Evolutionary conservation across 371 early-diverging fungal species (phyloP).

Genomic region (Mucor sp.): DNA sequence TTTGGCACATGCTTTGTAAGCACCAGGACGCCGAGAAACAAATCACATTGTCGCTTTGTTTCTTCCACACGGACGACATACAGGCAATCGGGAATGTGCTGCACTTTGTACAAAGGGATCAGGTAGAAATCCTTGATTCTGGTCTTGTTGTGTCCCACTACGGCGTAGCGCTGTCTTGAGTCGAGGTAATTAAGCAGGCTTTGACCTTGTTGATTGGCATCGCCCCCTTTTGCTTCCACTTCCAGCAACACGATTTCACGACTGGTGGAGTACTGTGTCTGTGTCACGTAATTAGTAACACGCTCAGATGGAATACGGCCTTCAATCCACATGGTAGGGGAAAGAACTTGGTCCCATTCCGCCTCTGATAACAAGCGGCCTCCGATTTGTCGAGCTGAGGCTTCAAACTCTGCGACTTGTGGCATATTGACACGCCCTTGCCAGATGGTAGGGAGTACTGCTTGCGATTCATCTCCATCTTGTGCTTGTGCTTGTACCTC

Average conservation of each 20-base stretch:
- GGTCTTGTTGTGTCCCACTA: constrained; percentile 66
- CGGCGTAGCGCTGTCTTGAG: constrained; percentile 64
- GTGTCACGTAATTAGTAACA: constrained; percentile 59
- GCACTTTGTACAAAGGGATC: constrained; percentile 57
- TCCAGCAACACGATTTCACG: constrained; percentile 67
- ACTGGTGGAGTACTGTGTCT: constrained; percentile 52
- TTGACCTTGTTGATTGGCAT: constrained; percentile 32
- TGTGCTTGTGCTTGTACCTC: background rate
- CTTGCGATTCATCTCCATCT: constrained; percentile 2
- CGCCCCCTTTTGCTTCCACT: constrained; percentile 34
- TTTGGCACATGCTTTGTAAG: constrained; percentile 36
- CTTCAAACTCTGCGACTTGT: constrained; percentile 63
- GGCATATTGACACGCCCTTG: constrained; percentile 71
- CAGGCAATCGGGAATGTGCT: constrained; percentile 58
- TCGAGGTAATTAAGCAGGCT: constrained; percentile 63
- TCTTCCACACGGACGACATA: constrained; percentile 49
- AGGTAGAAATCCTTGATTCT: constrained; percentile 78
- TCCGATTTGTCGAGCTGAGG: constrained; percentile 63
- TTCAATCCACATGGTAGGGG: constrained; percentile 64
- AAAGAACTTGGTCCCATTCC: constrained; percentile 64
- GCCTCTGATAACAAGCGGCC: constrained; percentile 47
- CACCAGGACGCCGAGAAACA: constrained; percentile 58
- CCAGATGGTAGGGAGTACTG: constrained; percentile 56
- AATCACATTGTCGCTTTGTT: constrained; percentile 33
- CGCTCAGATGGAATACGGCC: constrained; percentile 65